Evolutionary conservation across 805 yeast genomes (phyloP).

Genomic region (Pichia nakasei): DNA sequence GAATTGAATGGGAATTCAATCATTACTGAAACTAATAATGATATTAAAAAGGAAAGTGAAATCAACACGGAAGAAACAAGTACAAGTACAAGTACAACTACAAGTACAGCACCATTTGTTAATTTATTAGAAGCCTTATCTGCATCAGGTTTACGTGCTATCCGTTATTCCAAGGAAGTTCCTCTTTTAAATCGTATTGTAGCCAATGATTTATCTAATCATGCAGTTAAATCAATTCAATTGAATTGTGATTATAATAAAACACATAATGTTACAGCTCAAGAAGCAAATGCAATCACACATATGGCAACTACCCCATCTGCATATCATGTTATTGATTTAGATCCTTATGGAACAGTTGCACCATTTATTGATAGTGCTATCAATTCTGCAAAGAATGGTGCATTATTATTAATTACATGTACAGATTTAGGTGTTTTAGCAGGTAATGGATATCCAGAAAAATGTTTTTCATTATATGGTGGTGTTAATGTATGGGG

Average conservation of each 20-base stretch:
- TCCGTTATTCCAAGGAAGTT: constrained; percentile 86
- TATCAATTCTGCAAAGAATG: constrained; percentile 70
- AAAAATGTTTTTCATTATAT: constrained; percentile 88
- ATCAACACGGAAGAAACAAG: constrained; percentile 1
- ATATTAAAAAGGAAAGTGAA: not conserved
- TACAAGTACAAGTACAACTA: constrained; percentile 4
- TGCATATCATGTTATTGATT: constrained; percentile 76
- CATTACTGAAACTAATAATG: constrained; percentile 3
- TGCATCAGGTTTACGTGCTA: constrained; percentile 92
- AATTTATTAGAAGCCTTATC: constrained; percentile 82
- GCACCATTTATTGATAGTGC: constrained; percentile 94
- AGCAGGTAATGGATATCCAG: constrained; percentile 95
- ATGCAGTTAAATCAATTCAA: constrained; percentile 76
- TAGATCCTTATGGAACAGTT: constrained; percentile 97
- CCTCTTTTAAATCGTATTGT: constrained; percentile 64
- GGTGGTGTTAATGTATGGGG: constrained; percentile 86
- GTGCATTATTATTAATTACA: constrained; percentile 80
- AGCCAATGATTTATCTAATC: constrained; percentile 83
- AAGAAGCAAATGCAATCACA: constrained; percentile 85
- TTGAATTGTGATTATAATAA: constrained; percentile 63
- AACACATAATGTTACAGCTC: constrained; percentile 51
- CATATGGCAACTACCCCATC: constrained; percentile 52
- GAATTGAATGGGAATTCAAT: constrained; percentile 8
- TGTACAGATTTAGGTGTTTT: constrained; percentile 95
- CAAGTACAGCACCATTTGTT: constrained; percentile 36